A percentile compares a stretch with the other conserved stretches of the same genome.
phyloP scores from a whole-genome alignment of 805 yeast species.

The Lachancea sp. region DNA sequence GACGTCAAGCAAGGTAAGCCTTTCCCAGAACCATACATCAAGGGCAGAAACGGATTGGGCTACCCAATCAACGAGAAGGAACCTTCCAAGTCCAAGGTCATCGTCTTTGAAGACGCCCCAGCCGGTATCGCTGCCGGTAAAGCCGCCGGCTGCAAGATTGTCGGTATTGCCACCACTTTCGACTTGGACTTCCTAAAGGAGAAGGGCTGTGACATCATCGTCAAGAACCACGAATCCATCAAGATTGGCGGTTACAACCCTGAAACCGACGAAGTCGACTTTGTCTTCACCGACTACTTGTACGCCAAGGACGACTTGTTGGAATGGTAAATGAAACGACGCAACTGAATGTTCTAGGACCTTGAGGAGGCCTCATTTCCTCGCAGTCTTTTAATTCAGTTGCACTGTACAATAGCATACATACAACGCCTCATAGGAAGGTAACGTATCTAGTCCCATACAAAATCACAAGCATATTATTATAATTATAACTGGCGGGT shows the following conservation, averaged over 20 bases:
- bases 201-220: slow-evolving; percentile 78
- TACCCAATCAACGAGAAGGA: slow-evolving; percentile 33
- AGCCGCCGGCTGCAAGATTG: slow-evolving; percentile 74
- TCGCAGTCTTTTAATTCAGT: too few relatives aligned
- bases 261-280: slow-evolving; percentile 35
- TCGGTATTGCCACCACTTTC: slow-evolving; percentile 80
- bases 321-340: slow-evolving; percentile 24
- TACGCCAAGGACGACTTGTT: slow-evolving; percentile 34
- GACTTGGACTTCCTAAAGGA: slow-evolving; percentile 59
- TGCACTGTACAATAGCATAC: slow-evolving; percentile 4
- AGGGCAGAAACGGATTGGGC: slow-evolving; percentile 42
- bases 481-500: too few relatives aligned
- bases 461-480: background rate
- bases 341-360: too few relatives aligned
- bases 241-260: slow-evolving; percentile 49
- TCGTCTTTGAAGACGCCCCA: slow-evolving; percentile 85
- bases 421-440: background rate
- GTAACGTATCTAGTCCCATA: background rate
- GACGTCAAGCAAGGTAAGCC: slow-evolving; percentile 79
- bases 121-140: slow-evolving; percentile 82
- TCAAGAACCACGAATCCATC: slow-evolving; percentile 61
- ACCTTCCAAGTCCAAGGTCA: slow-evolving; percentile 38
- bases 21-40: slow-evolving; percentile 73
- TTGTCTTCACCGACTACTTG: slow-evolving; percentile 34
- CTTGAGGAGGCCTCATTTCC: too few relatives aligned